Evolutionary conservation across 164 flowering plant genomes (phyloP).

Genomic region (Brasenia schreberi): DNA sequence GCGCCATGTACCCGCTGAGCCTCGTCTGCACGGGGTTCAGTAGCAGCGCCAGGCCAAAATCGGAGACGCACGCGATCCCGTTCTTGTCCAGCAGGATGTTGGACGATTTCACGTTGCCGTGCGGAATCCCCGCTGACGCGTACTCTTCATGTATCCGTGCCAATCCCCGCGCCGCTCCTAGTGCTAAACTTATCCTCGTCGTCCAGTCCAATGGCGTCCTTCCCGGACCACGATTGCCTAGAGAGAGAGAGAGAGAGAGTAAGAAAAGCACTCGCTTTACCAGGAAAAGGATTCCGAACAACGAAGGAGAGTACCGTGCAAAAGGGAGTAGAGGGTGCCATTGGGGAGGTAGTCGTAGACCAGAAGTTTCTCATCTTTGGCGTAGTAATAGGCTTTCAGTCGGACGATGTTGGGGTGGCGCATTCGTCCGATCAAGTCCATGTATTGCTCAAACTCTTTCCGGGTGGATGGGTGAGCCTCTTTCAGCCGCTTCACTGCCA

Average conservation of each 20-base stretch:
- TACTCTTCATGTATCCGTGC: constrained; percentile 68
- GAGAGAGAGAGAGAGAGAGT: background rate
- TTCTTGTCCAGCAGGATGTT: constrained; percentile 82
- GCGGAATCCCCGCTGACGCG: constrained; percentile 50
- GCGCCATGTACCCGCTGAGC: constrained; percentile 83
- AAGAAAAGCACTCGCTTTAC: background rate
- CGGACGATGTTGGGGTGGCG: constrained; percentile 66
- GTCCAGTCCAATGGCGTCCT: constrained; percentile 97
- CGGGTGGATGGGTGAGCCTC: constrained; percentile 84
- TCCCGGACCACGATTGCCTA: constrained; percentile 84
- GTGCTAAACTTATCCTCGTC: constrained; percentile 68
- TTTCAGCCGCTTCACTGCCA: constrained; percentile 93
- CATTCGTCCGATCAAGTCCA: constrained; percentile 87
- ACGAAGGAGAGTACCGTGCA: constrained; percentile 44
- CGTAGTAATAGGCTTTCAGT: constrained; percentile 79
- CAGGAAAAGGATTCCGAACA: background rate
- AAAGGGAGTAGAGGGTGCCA: constrained; percentile 79
- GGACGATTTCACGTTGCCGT: constrained; percentile 85
- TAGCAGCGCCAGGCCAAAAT: constrained; percentile 75
- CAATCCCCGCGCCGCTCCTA: constrained; percentile 88
- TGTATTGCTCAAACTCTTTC: constrained; percentile 87
- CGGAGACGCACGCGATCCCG: constrained; percentile 79
- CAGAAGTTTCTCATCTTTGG: constrained; percentile 93
- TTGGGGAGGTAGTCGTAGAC: constrained; percentile 90
- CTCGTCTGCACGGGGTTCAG: constrained; percentile 72